Conservation (phyloP, 345 rosid genomes). For the Hibiscus trionum region DNA sequence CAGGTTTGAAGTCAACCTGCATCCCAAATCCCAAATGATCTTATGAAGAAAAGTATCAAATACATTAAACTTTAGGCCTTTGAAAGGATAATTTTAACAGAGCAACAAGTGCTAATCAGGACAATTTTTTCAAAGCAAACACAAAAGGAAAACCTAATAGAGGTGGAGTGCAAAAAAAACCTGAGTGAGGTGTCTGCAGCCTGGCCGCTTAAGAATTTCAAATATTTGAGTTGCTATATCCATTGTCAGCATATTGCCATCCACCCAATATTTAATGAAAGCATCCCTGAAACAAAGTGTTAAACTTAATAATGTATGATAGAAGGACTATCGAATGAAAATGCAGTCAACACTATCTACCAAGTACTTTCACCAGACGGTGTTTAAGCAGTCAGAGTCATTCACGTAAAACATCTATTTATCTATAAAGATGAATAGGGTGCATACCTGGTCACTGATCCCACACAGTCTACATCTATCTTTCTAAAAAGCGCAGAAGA, state of each 20-base stretch:
- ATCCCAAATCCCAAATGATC: slow-evolving; percentile 13
- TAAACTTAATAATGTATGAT: neutral
- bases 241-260: slow-evolving; percentile 60
- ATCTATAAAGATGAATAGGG: neutral
- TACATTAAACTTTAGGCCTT: neutral
- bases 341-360: neutral
- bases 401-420: neutral
- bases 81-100: neutral
- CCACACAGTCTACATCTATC: slow-evolving; percentile 49
- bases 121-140: neutral
- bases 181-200: slow-evolving; percentile 62
- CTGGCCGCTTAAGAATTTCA: slow-evolving; percentile 66
- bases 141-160: slow-evolving; percentile 29
- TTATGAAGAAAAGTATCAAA: neutral
- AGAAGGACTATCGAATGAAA: neutral
- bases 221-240: slow-evolving; percentile 58
- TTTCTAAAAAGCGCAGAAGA: slow-evolving; percentile 59
- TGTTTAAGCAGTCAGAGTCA: slow-evolving; percentile 3
- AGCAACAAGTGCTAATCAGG: slow-evolving; percentile 1
- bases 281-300: slow-evolving; percentile 46
- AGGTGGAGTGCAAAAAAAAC: slow-evolving; percentile 22
- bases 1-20: slow-evolving; percentile 84
- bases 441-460: slow-evolving; percentile 62
- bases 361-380: neutral
- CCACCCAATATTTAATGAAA: slow-evolving; percentile 68